A percentile compares a stretch with the other conserved stretches of the same genome.
phyloP scores from a whole-genome alignment of 2,329 filamentous ascomycete genomes.

The Lachnellula suecica region DNA sequence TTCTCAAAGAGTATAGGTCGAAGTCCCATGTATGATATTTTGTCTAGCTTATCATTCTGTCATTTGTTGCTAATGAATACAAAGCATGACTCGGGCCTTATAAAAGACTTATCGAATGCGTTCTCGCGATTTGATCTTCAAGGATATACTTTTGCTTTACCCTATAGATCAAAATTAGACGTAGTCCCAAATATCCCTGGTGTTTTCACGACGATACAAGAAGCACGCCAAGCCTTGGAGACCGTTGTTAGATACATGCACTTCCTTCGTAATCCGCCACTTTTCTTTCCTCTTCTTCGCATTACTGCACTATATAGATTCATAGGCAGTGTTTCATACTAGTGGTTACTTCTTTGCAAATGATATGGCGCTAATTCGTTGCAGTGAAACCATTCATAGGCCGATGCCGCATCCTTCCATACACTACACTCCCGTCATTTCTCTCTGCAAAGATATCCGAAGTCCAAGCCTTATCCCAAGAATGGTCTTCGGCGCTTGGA shows the following conservation, averaged over 20 bases:
- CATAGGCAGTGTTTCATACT: too few species aligned
- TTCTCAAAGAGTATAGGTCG: neutral
- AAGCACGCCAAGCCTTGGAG: neutral
- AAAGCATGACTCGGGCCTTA: neutral
- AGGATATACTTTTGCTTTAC: neutral
- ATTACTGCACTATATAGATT: too few species aligned
- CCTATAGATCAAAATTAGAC: neutral
- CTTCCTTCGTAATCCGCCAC: too few species aligned
- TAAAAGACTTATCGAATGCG: neutral
- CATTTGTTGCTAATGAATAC: neutral
- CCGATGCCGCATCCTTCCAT: neutral
- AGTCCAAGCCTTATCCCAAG: neutral
- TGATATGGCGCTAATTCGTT: too few species aligned
- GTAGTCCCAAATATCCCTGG: neutral
- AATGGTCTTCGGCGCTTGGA: neutral
- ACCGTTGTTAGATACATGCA: neutral
- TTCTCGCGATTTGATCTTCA: constrained; percentile 1
- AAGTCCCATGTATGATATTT: neutral
- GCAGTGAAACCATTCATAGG: neutral
- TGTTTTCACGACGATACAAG: neutral
- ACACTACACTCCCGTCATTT: neutral
- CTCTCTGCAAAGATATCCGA: neutral
- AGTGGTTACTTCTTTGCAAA: too few species aligned
- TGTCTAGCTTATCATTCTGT: neutral
- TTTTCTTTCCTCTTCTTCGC: too few species aligned